These are phyloP conservation scores for Hirschfeldia incana DNA, from an alignment of 345 rosid genomes.

Conservation along the genomic window DNA sequence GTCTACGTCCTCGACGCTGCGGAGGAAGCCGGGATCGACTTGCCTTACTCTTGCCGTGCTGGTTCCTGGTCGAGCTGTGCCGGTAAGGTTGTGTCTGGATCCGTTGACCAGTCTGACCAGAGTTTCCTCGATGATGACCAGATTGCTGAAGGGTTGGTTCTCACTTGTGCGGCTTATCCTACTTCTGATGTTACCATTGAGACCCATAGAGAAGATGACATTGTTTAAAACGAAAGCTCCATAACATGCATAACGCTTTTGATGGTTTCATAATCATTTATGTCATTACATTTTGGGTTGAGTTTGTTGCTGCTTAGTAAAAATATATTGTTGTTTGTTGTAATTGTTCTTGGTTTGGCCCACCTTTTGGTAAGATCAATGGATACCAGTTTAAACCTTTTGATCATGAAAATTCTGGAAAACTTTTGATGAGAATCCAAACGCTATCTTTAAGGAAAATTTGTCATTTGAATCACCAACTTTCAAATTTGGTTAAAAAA, in stretches of 20 bases:
- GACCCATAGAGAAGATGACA: slow-evolving; percentile 90
- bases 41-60: slow-evolving; percentile 97
- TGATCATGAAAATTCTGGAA: background rate
- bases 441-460: background rate
- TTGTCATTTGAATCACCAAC: too few species aligned
- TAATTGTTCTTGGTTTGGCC: slow-evolving; percentile 10
- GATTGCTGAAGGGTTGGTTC: slow-evolving; percentile 62
- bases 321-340: slow-evolving; percentile 27
- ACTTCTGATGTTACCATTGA: slow-evolving; percentile 55
- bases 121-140: slow-evolving; percentile 89
- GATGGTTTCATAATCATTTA: background rate
- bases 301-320: slow-evolving; percentile 29
- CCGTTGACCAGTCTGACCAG: slow-evolving; percentile 74
- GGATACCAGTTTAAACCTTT: slow-evolving; percentile 14
- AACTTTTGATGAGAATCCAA: background rate
- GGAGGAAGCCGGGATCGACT: slow-evolving; percentile 71
- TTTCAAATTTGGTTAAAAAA: too few species aligned
- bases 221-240: slow-evolving; percentile 31
- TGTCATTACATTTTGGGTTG: slow-evolving; percentile 24
- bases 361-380: slow-evolving; percentile 26
- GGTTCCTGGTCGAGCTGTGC: slow-evolving; percentile 94
- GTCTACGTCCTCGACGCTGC: slow-evolving; percentile 67
- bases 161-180: slow-evolving; percentile 83
- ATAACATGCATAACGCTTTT: background rate
- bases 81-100: slow-evolving; percentile 55